Conservation (phyloP, 306 rosid genomes). For the Gillenia trifoliata region DNA sequence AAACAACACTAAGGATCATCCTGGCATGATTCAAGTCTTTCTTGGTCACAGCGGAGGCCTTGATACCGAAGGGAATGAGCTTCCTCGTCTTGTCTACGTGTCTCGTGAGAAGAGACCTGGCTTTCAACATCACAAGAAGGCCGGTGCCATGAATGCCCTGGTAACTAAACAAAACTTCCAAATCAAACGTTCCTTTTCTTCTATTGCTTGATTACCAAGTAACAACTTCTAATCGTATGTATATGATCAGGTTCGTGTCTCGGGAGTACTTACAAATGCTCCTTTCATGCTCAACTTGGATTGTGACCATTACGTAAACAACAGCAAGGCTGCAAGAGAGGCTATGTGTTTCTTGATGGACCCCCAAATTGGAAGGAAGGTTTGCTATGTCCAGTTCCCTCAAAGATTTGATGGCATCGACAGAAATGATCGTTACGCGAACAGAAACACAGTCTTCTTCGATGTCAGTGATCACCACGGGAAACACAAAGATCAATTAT, state of each 20-base stretch:
- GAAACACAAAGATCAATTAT: neutral
- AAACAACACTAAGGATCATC: slow-evolving; percentile 91
- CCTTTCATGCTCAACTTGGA: slow-evolving; percentile 92
- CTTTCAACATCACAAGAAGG: slow-evolving; percentile 91
- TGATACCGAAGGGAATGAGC: slow-evolving; percentile 85
- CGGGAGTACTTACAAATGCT: slow-evolving; percentile 89
- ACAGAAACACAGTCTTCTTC: slow-evolving; percentile 85
- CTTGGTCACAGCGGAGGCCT: slow-evolving; percentile 92
- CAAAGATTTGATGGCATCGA: slow-evolving; percentile 90
- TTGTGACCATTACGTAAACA: slow-evolving; percentile 87
- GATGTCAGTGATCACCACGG: slow-evolving; percentile 43
- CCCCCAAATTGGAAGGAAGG: slow-evolving; percentile 72
- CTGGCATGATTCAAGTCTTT: slow-evolving; percentile 97
- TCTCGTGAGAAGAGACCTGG: slow-evolving; percentile 96
- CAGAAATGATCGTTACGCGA: slow-evolving; percentile 83
- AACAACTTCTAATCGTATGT: neutral
- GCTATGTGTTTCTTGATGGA: slow-evolving; percentile 99
- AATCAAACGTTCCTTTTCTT: slow-evolving; percentile 12
- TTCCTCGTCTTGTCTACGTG: slow-evolving; percentile 91
- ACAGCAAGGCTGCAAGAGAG: slow-evolving; percentile 77
- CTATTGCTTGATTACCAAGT: neutral
- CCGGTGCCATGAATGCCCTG: slow-evolving; percentile 96
- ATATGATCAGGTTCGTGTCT: slow-evolving; percentile 72
- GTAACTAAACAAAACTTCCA: slow-evolving; percentile 28
- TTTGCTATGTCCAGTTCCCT: slow-evolving; percentile 92